Base-by-base conservation (phyloP, 208 protist species). In the Acanthamoeba divionensis region DNA sequence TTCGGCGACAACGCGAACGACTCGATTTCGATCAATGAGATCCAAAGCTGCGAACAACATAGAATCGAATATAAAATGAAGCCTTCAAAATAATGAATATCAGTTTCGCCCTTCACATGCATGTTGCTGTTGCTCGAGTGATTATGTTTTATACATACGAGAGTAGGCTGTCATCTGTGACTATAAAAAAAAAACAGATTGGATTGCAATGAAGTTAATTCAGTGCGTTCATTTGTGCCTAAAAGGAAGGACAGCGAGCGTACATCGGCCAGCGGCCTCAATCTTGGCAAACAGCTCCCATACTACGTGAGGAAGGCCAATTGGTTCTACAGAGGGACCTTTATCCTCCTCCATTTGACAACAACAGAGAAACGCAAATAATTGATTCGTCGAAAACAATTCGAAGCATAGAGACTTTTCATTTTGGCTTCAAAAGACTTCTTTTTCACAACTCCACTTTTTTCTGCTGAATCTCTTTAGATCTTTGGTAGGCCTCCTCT, bases 1-100 rank as follows among this genome's bases (percentile, higher is more conserved):
- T 1, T n/a, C 18, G 18, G 80, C 80, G 0, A 89, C 80, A 29
- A 89, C 80, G 8, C 73, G 80, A 29, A 89, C 80, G 18, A 89
- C 80, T 15, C 80, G 54, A 50, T 73, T 89, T 44, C 80, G 24
- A n/a, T 89, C 80, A 18, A 89, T 89, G 2, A 89, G 67, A 57
- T 89, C 80, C 60, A 89, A 44, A 8, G 80, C 80, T 0, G 80
- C 80, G 18, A 89, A 71, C n/a, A 89, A 47, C 45, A 73, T 13
- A 6, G 80, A 45, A 38, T 67, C 54, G 21, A 89, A 89, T 45
- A 89, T 44, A 8, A 73, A 89, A 29, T 89, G 60, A 33, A 89
- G 62, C 15, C 80, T 89, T 41, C 26, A 2, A 7, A 36, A 13
- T 24, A 13, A 8, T 57, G n/a, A 18, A 2, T 9, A 55, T 33